These are phyloP conservation scores for Pichia sp. DNA, from an alignment of 1,139 yeast genomes.

Conservation along the genomic window DNA sequence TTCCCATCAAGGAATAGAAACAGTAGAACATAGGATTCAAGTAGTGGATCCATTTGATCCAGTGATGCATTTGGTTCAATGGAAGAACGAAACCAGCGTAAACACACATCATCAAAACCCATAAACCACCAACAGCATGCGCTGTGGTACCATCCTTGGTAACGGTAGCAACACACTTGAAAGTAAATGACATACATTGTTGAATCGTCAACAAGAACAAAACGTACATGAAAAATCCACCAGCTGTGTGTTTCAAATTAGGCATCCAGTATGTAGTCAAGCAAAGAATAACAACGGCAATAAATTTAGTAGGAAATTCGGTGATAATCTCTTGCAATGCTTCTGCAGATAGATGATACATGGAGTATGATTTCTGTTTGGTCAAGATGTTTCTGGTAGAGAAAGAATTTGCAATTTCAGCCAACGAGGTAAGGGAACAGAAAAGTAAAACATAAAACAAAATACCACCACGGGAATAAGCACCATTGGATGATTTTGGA, in stretches of 20 bases:
- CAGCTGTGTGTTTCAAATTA: slow-evolving; percentile 34
- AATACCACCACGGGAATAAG: slow-evolving; percentile 33
- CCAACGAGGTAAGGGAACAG: slow-evolving; percentile 35
- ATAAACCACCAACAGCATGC: slow-evolving; percentile 43
- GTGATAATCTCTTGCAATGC: slow-evolving; percentile 36
- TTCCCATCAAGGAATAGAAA: slow-evolving; percentile 45
- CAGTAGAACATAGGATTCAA: slow-evolving; percentile 48
- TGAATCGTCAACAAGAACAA: slow-evolving; percentile 37
- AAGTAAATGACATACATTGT: slow-evolving; percentile 33
- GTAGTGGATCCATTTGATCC: slow-evolving; percentile 57
- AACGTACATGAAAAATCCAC: slow-evolving; percentile 36
- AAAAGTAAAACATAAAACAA: slow-evolving; percentile 36
- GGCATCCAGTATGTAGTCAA: slow-evolving; percentile 36
- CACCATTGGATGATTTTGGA: slow-evolving; percentile 27
- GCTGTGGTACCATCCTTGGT: slow-evolving; percentile 43
- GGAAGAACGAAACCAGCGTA: slow-evolving; percentile 52
- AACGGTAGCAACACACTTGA: slow-evolving; percentile 42
- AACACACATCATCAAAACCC: slow-evolving; percentile 37
- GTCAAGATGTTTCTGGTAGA: slow-evolving; percentile 37
- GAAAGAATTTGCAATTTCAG: slow-evolving; percentile 35
- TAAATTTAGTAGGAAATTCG: slow-evolving; percentile 33
- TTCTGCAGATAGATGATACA: slow-evolving; percentile 40
- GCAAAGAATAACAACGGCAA: slow-evolving; percentile 30
- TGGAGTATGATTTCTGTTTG: slow-evolving; percentile 36
- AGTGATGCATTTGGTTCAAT: slow-evolving; percentile 50